Base-by-base conservation (phyloP, 2,329 filamentous ascomycete species). In the Fusarium decemcellulare region DNA sequence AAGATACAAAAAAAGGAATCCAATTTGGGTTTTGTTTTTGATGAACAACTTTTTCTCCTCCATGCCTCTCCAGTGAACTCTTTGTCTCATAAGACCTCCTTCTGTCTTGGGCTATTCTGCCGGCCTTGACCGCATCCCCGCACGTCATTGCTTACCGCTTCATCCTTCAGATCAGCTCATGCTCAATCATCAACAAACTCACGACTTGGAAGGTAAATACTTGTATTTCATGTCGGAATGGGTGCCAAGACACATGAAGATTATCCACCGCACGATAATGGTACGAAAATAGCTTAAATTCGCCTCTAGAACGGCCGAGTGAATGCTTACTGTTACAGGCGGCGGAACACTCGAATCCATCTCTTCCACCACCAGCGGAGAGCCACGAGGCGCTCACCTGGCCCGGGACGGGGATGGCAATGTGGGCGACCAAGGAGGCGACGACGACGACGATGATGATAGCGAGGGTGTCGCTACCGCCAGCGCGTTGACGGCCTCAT, bases 331-430 rank as follows among this genome's bases (percentile, higher is more conserved):
- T 43, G 2, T 16, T 1, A 11, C 32, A 74, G 72, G 72, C 42
- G 60, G 62, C 37, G 66, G 68, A 48, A 61, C 72, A 32, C 63
- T 65, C 60, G 62, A 70, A 12, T 51, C 63, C 50, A 61, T 66
- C 30, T 44, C 66, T 46, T 61, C 59, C 42, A 64, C 70, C 55
- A 61, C 68, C 52, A 81, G 82, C 43, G 83, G 83, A 50, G 80
- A 83, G 63, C 80, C 81, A 40, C 80, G 81, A 8, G 83, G 82
- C 36, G 70, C 70, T 7, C 81, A 84, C 61, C 67, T 80, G 42
- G 77, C 79, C 63, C 77, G 79, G 43, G 83, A 85, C 60, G 82
- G 82, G 8, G 83, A 85, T 55, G 79, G 80, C 5, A 80, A 70
- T 48, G 59, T 83, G 48, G 82, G 80, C 18, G 72, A 67, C 15